Evolutionary conservation across 345 rosid species (phyloP), one percentile per base, ranked within the genome.

Genomic region (Aquilaria malaccensis): DNA sequence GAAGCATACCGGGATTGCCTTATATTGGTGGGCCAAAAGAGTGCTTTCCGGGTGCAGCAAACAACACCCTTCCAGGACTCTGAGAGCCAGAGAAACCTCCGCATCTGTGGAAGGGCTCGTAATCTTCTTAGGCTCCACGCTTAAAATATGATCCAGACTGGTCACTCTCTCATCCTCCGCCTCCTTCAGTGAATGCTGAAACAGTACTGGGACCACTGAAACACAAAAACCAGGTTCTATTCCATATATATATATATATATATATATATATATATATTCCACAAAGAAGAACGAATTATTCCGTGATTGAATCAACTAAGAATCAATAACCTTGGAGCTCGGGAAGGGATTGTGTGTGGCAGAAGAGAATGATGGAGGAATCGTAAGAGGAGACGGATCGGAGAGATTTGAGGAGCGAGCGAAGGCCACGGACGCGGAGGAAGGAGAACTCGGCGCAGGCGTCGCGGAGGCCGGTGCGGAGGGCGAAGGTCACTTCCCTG

Each of bases 51-150:
- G 72, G 69, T 94, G 95, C 52, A 94, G 93, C 64, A 94, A 80
- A 67, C 97, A 91, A 61, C 99, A 94, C 45, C 97, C 97, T 80
- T 91, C 99, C 58, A 91, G 70, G 76, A 88, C 95, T 45, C 95
- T 80, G 63, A 94, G 97, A 0, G 97, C 99, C 61, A 94, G 84
- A 6, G 93, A 88, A 12, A 82, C 81, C 64, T 91, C 99, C 1
- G 76, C 78, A 50, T 85, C 91, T 2, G 97, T 84, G 3, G 95
- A 83, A 43, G 97, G 95, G 72, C 93, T 88, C 14, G 82, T 82
- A 57, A 90, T 81, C 78, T 81, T 85, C 85, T 88, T 67, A 22
- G 97, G 93, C 56, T 88, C 89, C 2, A 90, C 91, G 7, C 83
- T 79, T 58, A 90, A 88, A 70, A 94, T 77, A 62, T 86, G 95